Conservation (phyloP, 2,329 filamentous ascomycete species). For the Colletotrichum noveboracense region DNA sequence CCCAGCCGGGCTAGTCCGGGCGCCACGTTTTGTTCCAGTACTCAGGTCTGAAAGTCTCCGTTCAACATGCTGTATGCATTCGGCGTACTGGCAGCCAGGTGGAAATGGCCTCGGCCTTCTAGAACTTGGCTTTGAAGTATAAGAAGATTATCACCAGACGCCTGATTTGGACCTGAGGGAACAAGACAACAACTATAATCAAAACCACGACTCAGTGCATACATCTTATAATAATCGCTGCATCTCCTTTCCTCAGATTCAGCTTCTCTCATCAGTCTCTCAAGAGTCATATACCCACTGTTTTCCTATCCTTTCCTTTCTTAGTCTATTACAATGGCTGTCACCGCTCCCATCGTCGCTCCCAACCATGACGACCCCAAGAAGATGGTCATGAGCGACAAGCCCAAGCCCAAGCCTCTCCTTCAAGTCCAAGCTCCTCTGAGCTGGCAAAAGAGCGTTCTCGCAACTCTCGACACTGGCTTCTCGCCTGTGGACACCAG, state of each 20-base stretch:
- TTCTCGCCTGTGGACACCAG: constrained; percentile 9
- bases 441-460: not conserved
- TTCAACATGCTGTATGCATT: not conserved
- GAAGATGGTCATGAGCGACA: not conserved
- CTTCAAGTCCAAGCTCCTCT: not conserved
- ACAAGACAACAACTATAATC: not conserved
- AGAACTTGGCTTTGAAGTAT: not conserved
- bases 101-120: not conserved
- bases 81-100: not conserved
- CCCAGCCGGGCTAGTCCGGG: not conserved
- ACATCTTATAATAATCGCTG: not conserved
- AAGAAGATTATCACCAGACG: constrained; percentile 11
- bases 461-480: constrained; percentile 5
- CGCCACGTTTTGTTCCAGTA: not conserved
- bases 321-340: constrained; percentile 3
- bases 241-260: not conserved
- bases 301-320: not conserved
- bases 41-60: constrained; percentile 5
- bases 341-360: not conserved
- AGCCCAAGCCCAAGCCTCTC: not conserved
- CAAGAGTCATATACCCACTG: fast-evolving
- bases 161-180: too few relatives aligned
- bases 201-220: not conserved
- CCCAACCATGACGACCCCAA: not conserved
- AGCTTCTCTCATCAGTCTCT: not conserved